These are phyloP conservation scores for Rhizopus delemar DNA, from an alignment of 371 early-diverging fungal species.

Conservation along the genomic window DNA sequence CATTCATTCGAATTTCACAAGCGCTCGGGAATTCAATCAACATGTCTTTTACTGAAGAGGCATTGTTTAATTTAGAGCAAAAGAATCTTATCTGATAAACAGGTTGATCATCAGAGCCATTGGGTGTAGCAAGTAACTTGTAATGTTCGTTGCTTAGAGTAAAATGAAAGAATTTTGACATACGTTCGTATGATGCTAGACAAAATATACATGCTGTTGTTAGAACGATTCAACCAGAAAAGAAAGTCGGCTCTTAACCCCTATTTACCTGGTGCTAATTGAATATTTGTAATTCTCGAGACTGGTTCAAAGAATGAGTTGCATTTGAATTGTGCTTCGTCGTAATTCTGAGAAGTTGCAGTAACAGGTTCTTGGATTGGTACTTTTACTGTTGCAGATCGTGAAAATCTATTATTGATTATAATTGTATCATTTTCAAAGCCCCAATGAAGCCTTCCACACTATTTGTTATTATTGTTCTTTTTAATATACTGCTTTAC, in stretches of 20 bases:
- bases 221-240: too few relatives aligned
- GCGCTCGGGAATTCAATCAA: constrained; percentile 48
- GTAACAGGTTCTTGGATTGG: not conserved
- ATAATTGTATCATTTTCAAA: constrained; percentile 9
- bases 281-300: constrained; percentile 22
- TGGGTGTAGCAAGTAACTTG: constrained; percentile 3
- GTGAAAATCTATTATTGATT: not conserved
- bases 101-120: constrained; percentile 11
- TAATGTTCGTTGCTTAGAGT: constrained; percentile 14
- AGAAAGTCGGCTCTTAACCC: not conserved
- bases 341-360: not conserved
- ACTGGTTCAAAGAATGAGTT: constrained; percentile 42
- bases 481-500: not conserved
- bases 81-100: constrained; percentile 28
- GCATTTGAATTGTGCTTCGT: constrained; percentile 25
- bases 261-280: constrained; percentile 35
- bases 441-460: constrained; percentile 3
- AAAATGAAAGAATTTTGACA: constrained; percentile 14
- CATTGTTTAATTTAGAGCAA: constrained; percentile 14
- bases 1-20: constrained; percentile 55
- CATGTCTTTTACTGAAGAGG: constrained; percentile 23
- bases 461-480: too few relatives aligned
- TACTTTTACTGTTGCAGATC: not conserved
- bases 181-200: constrained; percentile 22
- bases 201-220: not conserved